Percentiles rank a stretch among this genome's conserved stretches.
These are phyloP conservation scores for Spergularia azorica DNA, from an alignment of 179 eudicot species.

Conservation along the genomic window DNA sequence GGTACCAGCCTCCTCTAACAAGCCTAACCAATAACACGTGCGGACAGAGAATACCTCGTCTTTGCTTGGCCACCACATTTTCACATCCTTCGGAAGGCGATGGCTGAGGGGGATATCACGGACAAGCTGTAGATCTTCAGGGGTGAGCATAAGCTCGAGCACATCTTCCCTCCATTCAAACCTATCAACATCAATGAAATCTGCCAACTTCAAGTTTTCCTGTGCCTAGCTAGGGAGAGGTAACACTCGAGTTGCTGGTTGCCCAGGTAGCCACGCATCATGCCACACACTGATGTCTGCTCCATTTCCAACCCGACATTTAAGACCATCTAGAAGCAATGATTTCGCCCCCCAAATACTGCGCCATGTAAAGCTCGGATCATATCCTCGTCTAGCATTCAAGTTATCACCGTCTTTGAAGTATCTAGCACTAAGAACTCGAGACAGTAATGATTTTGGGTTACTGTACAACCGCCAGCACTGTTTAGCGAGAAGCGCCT, in stretches of 20 bases:
- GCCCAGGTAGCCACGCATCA: not conserved
- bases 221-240: not conserved
- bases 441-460: no score
- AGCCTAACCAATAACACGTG: no score
- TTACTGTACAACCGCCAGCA: not conserved
- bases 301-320: conserved; percentile 4
- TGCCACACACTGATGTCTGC: not conserved
- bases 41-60: no score
- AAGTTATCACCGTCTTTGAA: not conserved
- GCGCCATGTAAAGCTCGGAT: not conserved
- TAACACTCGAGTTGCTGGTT: not conserved
- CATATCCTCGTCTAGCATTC: not conserved
- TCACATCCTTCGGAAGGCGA: no score
- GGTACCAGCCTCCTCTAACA: no score
- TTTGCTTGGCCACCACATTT: no score
- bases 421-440: not conserved
- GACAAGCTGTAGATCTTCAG: no score
- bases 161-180: not conserved
- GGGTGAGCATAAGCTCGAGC: no score
- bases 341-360: not conserved
- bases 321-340: not conserved
- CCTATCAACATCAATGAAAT: not conserved
- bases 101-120: no score
- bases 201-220: not conserved
- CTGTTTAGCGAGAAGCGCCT: not conserved